These are phyloP conservation scores for Colletotrichum paranaense DNA, from an alignment of 2,329 filamentous ascomycete species.

Conservation along the genomic window DNA sequence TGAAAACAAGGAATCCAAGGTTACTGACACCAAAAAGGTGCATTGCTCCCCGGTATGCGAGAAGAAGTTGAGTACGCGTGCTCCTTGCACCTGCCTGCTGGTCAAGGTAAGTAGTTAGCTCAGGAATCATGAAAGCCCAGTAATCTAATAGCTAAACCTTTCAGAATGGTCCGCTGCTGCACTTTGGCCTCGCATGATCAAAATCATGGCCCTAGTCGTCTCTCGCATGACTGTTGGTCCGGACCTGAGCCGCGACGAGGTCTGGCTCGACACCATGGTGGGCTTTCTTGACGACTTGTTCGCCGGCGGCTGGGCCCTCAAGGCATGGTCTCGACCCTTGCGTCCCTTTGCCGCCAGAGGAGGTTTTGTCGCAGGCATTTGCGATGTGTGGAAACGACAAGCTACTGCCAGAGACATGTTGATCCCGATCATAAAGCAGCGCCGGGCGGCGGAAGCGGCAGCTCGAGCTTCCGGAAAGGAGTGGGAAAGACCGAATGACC, in stretches of 20 bases:
- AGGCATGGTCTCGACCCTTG: background rate
- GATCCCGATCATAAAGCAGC: background rate
- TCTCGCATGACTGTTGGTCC: background rate
- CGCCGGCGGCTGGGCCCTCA: background rate
- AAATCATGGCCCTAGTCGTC: background rate
- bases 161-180: background rate
- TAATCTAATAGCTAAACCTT: background rate
- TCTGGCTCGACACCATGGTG: background rate
- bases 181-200: background rate
- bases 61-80: background rate
- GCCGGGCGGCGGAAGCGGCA: background rate
- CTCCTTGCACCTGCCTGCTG: background rate
- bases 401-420: background rate
- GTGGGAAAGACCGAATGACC: background rate
- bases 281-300: background rate
- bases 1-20: background rate
- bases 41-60: background rate
- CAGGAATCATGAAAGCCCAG: background rate
- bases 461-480: background rate
- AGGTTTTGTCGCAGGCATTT: background rate
- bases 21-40: background rate
- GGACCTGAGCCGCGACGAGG: background rate
- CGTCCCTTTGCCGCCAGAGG: background rate
- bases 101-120: background rate
- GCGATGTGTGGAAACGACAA: background rate